phyloP scores from a whole-genome alignment of 176 grass and related monocot genomes.

The Secale cereale region DNA sequence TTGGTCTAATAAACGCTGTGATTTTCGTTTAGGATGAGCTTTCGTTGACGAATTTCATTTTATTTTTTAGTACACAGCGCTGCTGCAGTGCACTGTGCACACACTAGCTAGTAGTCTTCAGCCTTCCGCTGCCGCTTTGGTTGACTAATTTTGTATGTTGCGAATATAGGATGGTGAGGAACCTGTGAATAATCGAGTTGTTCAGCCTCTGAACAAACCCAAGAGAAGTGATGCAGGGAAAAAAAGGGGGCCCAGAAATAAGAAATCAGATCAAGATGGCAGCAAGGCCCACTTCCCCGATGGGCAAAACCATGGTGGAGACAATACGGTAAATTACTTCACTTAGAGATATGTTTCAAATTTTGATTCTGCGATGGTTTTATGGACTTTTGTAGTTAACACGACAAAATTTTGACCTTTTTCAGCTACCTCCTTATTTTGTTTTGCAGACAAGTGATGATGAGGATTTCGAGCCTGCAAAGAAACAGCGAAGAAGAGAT shows the following conservation, averaged over 20 bases:
- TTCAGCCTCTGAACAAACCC: neutral
- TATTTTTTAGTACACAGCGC: too few relatives aligned
- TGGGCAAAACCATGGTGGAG: neutral
- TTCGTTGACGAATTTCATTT: neutral
- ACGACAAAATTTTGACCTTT: neutral
- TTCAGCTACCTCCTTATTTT: neutral
- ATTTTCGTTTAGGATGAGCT: neutral
- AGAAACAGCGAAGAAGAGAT: neutral
- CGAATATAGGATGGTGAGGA: neutral
- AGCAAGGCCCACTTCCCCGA: neutral
- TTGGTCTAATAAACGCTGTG: neutral
- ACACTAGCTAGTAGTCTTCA: too few relatives aligned
- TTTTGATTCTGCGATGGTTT: neutral
- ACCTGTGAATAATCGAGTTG: neutral
- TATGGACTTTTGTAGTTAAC: neutral
- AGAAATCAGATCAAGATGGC: neutral
- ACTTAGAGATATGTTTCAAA: neutral
- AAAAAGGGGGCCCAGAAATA: neutral
- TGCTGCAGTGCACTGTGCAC: too few relatives aligned
- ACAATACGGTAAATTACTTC: neutral
- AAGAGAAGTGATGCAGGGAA: neutral
- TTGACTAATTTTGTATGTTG: neutral
- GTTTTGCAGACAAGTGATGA: neutral
- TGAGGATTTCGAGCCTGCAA: neutral
- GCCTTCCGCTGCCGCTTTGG: neutral